Evolutionary conservation across 495 filamentous ascomycete genomes (phyloP).

Genomic region (Xylaria intraflava): DNA sequence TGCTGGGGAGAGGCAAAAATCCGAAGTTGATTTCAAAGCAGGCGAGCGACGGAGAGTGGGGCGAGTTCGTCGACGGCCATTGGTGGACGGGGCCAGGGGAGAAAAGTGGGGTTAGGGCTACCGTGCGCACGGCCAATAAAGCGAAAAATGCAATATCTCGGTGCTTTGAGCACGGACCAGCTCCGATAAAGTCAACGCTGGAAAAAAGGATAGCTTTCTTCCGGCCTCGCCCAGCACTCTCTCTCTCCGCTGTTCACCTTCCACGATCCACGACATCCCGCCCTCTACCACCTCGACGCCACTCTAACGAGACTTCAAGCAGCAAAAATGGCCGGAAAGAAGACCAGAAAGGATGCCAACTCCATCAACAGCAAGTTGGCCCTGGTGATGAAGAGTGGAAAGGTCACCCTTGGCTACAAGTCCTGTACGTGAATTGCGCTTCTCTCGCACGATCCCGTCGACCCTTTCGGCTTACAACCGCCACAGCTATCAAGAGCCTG

Average conservation of each 20-base stretch:
- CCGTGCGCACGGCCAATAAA: constrained; percentile 14
- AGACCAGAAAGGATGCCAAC: constrained; percentile 86
- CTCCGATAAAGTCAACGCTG: neutral
- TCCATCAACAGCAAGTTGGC: constrained; percentile 57
- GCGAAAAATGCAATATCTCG: constrained; percentile 19
- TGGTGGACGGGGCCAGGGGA: constrained; percentile 11
- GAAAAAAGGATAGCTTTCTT: constrained; percentile 1
- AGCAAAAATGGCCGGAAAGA: constrained; percentile 49
- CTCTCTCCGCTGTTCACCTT: constrained; percentile 8
- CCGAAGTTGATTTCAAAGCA: constrained; percentile 40
- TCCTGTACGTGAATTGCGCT: constrained; percentile 32
- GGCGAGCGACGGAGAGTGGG: constrained; percentile 26
- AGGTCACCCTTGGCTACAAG: constrained; percentile 86
- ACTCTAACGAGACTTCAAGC: constrained; percentile 3
- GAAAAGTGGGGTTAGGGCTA: constrained; percentile 41
- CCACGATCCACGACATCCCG: constrained; percentile 6
- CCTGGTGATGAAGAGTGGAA: constrained; percentile 79
- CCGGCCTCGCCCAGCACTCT: constrained; percentile 14
- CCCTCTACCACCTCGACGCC: constrained; percentile 11
- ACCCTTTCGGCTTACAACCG: neutral
- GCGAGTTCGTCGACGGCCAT: constrained; percentile 12
- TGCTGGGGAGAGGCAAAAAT: constrained; percentile 19
- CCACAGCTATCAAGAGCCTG: constrained; percentile 78
- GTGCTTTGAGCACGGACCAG: neutral
- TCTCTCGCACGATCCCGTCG: neutral